Conservation (phyloP, 2,329 filamentous ascomycete species). For the Lithohypha guttulata region DNA sequence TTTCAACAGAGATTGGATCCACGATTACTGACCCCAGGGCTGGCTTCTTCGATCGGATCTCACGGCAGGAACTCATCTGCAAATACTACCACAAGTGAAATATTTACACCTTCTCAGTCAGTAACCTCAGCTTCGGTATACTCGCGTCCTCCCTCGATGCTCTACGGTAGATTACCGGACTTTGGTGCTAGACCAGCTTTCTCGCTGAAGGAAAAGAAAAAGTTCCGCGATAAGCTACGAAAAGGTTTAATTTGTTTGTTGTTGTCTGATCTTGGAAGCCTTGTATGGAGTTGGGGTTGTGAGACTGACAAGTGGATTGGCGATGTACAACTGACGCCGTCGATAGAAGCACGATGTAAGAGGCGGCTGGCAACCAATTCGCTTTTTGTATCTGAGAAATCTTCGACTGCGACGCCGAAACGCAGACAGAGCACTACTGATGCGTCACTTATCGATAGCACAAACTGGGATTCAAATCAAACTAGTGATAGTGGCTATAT, state of each 20-base stretch:
- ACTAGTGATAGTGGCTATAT: slow-evolving; percentile 39
- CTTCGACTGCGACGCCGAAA: neutral
- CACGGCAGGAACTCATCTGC: slow-evolving; percentile 58
- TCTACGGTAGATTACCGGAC: slow-evolving; percentile 20
- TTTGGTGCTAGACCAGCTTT: slow-evolving; percentile 34
- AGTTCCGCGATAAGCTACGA: slow-evolving; percentile 67
- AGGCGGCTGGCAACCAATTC: slow-evolving; percentile 9
- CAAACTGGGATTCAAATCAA: neutral
- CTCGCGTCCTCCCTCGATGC: slow-evolving; percentile 23
- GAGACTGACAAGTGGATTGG: slow-evolving; percentile 84
- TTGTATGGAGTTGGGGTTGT: slow-evolving; percentile 77
- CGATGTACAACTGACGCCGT: slow-evolving; percentile 52
- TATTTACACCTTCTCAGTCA: slow-evolving; percentile 58
- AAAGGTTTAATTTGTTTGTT: slow-evolving; percentile 74
- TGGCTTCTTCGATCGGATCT: slow-evolving; percentile 49
- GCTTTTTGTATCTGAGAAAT: neutral
- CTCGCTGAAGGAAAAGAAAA: slow-evolving; percentile 57
- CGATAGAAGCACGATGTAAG: slow-evolving; percentile 33
- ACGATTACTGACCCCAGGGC: slow-evolving; percentile 51
- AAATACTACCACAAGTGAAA: slow-evolving; percentile 59
- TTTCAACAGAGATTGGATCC: slow-evolving; percentile 24
- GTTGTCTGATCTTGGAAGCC: slow-evolving; percentile 77
- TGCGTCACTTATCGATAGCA: neutral
- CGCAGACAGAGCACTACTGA: slow-evolving; percentile 2
- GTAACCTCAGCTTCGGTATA: slow-evolving; percentile 25